Percentiles rank a stretch among this genome's conserved stretches.
Evolutionary conservation across 805 yeast species (phyloP).

Genomic region (Ogataea trehalophila): DNA sequence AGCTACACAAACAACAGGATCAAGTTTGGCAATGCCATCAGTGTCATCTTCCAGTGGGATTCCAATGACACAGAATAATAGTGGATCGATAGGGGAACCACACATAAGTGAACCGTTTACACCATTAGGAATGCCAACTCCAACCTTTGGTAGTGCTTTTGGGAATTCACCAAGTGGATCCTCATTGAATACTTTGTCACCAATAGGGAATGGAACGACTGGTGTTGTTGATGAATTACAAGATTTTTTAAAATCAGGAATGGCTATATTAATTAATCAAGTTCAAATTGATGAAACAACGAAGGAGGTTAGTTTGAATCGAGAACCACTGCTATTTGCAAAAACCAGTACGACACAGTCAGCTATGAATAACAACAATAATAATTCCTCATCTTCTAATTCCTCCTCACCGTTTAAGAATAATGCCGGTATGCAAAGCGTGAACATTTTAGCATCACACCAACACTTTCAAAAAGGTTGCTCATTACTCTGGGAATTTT

Average conservation of each 20-base stretch:
- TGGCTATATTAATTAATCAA: slow-evolving; percentile 26
- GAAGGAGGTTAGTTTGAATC: slow-evolving; percentile 30
- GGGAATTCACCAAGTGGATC: slow-evolving; percentile 16
- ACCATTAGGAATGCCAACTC: slow-evolving; percentile 21
- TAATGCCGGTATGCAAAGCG: slow-evolving; percentile 15
- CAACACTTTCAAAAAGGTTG: slow-evolving; percentile 30
- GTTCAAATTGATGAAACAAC: slow-evolving; percentile 25
- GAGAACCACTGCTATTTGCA: slow-evolving; percentile 25
- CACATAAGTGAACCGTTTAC: slow-evolving; percentile 5
- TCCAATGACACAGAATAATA: background rate
- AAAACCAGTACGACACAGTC: slow-evolving; percentile 18
- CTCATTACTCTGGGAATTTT: slow-evolving; percentile 51
- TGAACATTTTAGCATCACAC: slow-evolving; percentile 11
- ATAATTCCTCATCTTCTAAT: too few species aligned
- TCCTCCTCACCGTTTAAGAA: too few species aligned
- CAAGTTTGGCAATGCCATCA: slow-evolving; percentile 8
- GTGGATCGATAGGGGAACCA: background rate
- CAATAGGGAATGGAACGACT: slow-evolving; percentile 16
- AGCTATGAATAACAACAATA: background rate
- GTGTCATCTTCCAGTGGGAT: slow-evolving; percentile 2
- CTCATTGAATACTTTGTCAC: slow-evolving; percentile 14
- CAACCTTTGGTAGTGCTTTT: slow-evolving; percentile 14
- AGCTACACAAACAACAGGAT: background rate
- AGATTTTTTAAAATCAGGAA: slow-evolving; percentile 40
- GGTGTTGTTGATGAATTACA: slow-evolving; percentile 40